Evolutionary conservation across 345 rosid genomes (phyloP).

Genomic region (Dipteronia dyeriana): DNA sequence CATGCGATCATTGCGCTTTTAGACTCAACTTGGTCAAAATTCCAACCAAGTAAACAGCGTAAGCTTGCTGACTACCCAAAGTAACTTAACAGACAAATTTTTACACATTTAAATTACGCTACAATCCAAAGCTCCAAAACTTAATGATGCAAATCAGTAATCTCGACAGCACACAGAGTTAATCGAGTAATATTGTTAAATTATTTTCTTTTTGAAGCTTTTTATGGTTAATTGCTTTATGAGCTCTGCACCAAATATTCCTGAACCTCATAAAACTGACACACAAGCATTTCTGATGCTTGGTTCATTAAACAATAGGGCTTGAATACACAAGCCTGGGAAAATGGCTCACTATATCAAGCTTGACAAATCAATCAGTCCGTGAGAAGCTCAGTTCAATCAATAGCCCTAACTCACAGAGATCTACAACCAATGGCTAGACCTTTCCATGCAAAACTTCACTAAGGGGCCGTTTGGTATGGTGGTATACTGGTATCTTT

Average conservation of each 20-base stretch:
- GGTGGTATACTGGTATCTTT: no score
- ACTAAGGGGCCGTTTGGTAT: no score
- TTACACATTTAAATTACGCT: background rate
- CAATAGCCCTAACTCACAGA: background rate
- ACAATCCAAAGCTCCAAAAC: background rate
- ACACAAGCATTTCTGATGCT: constrained; percentile 8
- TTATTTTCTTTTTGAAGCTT: background rate
- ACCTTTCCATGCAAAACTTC: background rate
- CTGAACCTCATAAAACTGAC: background rate
- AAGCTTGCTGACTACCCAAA: background rate
- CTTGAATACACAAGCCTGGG: background rate
- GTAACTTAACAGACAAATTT: background rate
- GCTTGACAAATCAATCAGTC: constrained; percentile 4
- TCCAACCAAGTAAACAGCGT: background rate
- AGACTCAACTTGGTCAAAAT: constrained; percentile 2
- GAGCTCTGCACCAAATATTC: background rate
- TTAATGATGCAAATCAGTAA: background rate
- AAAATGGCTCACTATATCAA: background rate
- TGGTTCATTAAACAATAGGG: background rate
- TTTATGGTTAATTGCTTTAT: background rate
- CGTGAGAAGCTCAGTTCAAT: constrained; percentile 7
- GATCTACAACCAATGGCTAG: constrained; percentile 3
- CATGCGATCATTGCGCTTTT: background rate
- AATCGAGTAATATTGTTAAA: background rate
- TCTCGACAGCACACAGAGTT: background rate